Evolutionary conservation across 2,329 filamentous ascomycete genomes (phyloP).

Genomic region (Talaromyces albobiverticillius): DNA sequence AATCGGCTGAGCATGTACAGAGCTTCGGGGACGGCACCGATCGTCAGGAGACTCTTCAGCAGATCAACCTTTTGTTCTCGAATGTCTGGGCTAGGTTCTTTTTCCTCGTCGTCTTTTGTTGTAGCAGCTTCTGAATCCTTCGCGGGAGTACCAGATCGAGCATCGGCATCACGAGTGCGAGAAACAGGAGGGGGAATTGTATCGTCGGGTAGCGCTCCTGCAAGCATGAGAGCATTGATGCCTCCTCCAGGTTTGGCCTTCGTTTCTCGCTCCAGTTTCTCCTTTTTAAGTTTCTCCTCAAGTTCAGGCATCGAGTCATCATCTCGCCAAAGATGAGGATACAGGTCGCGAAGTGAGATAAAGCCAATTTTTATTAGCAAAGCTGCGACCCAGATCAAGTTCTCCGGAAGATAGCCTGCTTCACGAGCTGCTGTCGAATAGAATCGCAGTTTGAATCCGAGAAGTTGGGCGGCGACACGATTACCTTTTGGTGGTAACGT

Average conservation of each 20-base stretch:
- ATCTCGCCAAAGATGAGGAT: slow-evolving; percentile 82
- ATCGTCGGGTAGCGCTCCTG: slow-evolving; percentile 84
- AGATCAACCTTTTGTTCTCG: slow-evolving; percentile 84
- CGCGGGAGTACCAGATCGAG: slow-evolving; percentile 51
- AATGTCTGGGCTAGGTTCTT: slow-evolving; percentile 64
- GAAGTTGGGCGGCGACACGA: slow-evolving; percentile 84
- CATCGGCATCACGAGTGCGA: slow-evolving; percentile 50
- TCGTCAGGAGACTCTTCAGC: slow-evolving; percentile 79
- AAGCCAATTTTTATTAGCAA: slow-evolving; percentile 96
- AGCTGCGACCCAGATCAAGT: slow-evolving; percentile 86
- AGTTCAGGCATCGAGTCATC: slow-evolving; percentile 80
- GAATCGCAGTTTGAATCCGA: slow-evolving; percentile 96
- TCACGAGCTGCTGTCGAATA: slow-evolving; percentile 78
- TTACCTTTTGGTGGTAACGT: slow-evolving; percentile 84
- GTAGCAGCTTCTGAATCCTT: slow-evolving; percentile 53
- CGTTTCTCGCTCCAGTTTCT: slow-evolving; percentile 74
- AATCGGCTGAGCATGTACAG: slow-evolving; percentile 90
- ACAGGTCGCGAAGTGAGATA: slow-evolving; percentile 85
- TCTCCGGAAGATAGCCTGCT: slow-evolving; percentile 78
- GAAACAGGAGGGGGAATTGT: slow-evolving; percentile 49
- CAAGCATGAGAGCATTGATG: slow-evolving; percentile 81
- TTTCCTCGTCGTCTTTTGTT: slow-evolving; percentile 38
- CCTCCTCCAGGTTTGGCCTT: slow-evolving; percentile 66
- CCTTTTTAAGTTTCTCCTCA: slow-evolving; percentile 66
- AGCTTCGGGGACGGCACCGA: slow-evolving; percentile 88